phyloP scores from a whole-genome alignment of 352 stramenopile genomes.

The Pythium scleroteichum region DNA sequence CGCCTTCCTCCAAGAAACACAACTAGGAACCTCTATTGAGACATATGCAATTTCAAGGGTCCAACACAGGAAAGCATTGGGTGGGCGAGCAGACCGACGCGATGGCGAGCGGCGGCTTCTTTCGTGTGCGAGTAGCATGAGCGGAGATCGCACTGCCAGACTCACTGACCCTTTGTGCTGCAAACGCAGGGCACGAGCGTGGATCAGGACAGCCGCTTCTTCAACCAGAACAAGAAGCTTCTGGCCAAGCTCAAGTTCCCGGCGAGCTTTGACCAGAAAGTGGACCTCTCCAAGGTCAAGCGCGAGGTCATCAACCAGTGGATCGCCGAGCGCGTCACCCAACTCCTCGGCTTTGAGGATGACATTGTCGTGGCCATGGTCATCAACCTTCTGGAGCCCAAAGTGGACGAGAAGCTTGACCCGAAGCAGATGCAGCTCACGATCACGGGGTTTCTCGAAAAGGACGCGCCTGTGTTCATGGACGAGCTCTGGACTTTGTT shows the following conservation, averaged over 20 bases:
- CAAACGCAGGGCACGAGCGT: constrained; percentile 50
- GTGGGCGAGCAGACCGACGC: too few species aligned
- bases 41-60: background rate
- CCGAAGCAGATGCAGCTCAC: constrained; percentile 88
- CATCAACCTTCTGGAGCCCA: constrained; percentile 83
- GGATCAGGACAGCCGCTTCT: constrained; percentile 86
- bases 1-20: background rate
- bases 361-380: constrained; percentile 89
- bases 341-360: constrained; percentile 90
- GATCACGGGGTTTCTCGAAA: constrained; percentile 91
- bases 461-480: constrained; percentile 81
- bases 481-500: constrained; percentile 91
- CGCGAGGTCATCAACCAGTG: constrained; percentile 89
- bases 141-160: background rate
- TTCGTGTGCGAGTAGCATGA: constrained; percentile 30
- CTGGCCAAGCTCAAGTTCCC: constrained; percentile 85
- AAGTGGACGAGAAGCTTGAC: constrained; percentile 72
- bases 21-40: background rate
- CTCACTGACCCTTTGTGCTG: background rate
- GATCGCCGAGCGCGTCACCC: constrained; percentile 84
- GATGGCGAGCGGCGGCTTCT: constrained; percentile 40
- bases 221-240: constrained; percentile 89
- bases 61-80: too few species aligned
- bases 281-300: constrained; percentile 90
- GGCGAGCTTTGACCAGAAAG: constrained; percentile 69